These are phyloP conservation scores for Talaromyces wortmannii DNA, from an alignment of 495 filamentous ascomycete genomes.

Conservation along the genomic window DNA sequence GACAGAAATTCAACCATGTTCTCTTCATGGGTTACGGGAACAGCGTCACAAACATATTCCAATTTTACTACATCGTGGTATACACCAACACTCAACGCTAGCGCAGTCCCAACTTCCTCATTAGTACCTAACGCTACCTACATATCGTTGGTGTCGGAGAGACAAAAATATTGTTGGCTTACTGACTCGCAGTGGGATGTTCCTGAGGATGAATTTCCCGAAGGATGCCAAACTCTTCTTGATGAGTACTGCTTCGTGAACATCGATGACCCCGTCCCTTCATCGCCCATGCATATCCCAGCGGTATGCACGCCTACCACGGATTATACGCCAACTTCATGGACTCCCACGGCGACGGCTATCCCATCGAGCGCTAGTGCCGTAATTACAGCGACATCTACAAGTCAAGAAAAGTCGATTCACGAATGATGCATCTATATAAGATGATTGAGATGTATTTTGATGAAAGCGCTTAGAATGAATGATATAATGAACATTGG, in stretches of 20 bases:
- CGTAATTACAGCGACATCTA: neutral
- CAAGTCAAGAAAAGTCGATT: neutral
- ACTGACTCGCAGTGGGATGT: neutral
- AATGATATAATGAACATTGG: too few species aligned
- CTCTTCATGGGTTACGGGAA: neutral
- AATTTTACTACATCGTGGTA: neutral
- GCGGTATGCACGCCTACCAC: neutral
- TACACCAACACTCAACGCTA: neutral
- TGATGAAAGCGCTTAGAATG: too few species aligned
- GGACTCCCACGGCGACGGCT: too few species aligned
- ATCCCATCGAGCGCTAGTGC: neutral
- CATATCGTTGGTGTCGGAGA: neutral
- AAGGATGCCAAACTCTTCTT: neutral
- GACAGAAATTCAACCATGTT: neutral
- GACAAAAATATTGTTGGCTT: neutral
- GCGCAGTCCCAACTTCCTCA: neutral
- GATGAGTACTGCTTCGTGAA: neutral
- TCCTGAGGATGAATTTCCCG: neutral
- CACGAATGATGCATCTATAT: too few species aligned
- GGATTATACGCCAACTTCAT: neutral
- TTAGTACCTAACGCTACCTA: neutral
- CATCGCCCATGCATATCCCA: neutral
- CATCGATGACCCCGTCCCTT: neutral
- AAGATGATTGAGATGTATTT: too few species aligned
- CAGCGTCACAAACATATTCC: neutral